These are phyloP conservation scores for Pichia nanzhaoensis DNA, from an alignment of 805 yeast species.

Conservation along the genomic window DNA sequence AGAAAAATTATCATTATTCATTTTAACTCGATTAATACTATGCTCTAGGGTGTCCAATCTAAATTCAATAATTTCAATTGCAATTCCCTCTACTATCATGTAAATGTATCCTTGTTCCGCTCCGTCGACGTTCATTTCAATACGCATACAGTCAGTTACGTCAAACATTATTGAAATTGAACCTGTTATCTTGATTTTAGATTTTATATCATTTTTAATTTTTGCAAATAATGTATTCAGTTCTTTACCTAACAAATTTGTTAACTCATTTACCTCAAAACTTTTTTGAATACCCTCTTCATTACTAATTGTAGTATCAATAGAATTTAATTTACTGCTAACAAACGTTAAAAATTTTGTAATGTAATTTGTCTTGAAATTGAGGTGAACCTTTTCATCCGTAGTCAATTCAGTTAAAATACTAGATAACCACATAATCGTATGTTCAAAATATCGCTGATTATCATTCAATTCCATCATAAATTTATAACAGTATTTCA, in stretches of 20 bases:
- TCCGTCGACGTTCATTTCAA: neutral
- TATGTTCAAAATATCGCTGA: slow-evolving; percentile 38
- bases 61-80: neutral
- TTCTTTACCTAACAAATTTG: slow-evolving; percentile 10
- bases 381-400: slow-evolving; percentile 27
- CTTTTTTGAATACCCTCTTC: neutral
- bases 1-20: no score
- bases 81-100: neutral
- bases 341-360: slow-evolving; percentile 27
- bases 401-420: slow-evolving; percentile 34
- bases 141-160: neutral
- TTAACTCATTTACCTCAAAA: slow-evolving; percentile 7
- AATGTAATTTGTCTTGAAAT: slow-evolving; percentile 24
- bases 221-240: slow-evolving; percentile 15
- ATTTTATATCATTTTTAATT: slow-evolving; percentile 20
- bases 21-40: no score
- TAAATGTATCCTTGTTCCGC: neutral
- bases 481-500: slow-evolving; percentile 32
- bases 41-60: neutral
- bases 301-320: neutral
- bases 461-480: slow-evolving; percentile 42
- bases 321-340: slow-evolving; percentile 7
- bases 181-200: neutral
- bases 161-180: neutral
- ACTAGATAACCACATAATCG: slow-evolving; percentile 38